Conservation (phyloP, 2,329 filamentous ascomycete species). For the Diaporthe longicolla region DNA sequence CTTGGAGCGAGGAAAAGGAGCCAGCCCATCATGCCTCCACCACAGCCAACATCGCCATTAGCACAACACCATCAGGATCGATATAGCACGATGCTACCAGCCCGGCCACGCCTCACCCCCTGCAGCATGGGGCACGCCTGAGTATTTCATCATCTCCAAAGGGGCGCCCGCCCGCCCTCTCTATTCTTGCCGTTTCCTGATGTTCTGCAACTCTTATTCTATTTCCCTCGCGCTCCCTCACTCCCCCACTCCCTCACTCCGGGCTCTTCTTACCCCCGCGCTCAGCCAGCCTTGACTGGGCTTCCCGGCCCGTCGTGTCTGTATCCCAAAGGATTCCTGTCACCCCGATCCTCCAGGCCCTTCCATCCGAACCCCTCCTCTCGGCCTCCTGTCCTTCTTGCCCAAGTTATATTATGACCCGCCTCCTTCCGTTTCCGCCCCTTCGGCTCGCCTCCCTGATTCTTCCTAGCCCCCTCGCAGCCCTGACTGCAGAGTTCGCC, state of each 20-base stretch:
- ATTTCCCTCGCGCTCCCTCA: too few species aligned
- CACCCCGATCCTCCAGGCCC: conserved; percentile 29
- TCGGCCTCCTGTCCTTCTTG: background rate
- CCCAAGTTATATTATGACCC: conserved; percentile 26
- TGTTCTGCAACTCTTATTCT: conserved; percentile 10
- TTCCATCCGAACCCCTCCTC: conserved; percentile 18
- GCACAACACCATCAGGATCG: conserved; percentile 18
- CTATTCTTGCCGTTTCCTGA: background rate
- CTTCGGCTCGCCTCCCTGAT: background rate
- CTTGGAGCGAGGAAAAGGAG: conserved; percentile 22
- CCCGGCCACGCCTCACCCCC: background rate
- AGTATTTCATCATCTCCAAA: background rate
- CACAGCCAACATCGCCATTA: conserved; percentile 5
- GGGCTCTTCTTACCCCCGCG: background rate
- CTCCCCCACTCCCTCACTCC: background rate
- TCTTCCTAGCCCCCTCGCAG: conserved; percentile 23
- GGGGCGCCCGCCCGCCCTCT: background rate
- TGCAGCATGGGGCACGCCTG: background rate
- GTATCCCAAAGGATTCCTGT: conserved; percentile 36
- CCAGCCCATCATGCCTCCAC: conserved; percentile 2
- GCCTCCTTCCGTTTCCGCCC: background rate
- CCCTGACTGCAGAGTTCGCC: conserved; percentile 19
- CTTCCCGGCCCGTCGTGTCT: conserved; percentile 3
- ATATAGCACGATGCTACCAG: conserved; percentile 34
- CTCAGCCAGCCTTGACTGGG: conserved; percentile 24